These are phyloP conservation scores for Calocybe cyanea DNA, from an alignment of 768 basidiomycete genomes.

Conservation along the genomic window DNA sequence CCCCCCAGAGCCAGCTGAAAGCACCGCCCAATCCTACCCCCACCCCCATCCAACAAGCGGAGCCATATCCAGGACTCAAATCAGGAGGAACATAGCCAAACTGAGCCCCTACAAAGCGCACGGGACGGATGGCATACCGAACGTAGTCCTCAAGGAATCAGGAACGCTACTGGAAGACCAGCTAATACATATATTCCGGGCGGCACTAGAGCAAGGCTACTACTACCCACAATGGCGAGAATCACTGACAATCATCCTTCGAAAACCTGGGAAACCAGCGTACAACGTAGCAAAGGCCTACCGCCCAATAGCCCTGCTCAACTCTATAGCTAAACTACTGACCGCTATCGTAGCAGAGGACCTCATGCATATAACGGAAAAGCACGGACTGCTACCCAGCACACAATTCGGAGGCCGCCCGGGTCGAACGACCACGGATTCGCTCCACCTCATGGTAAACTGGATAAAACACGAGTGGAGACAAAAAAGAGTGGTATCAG, in stretches of 20 bases:
- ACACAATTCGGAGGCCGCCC: conserved; percentile 28
- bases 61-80: not conserved
- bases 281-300: conserved; percentile 30
- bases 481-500: conserved; percentile 17
- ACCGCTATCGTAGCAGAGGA: conserved; percentile 18
- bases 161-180: conserved; percentile 18
- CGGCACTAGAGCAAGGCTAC: conserved; percentile 23
- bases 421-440: conserved; percentile 25
- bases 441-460: conserved; percentile 25
- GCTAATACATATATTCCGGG: conserved; percentile 24
- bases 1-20: too few relatives aligned
- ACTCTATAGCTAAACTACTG: conserved; percentile 18
- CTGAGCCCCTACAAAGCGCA: conserved; percentile 33
- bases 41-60: not conserved
- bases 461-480: conserved; percentile 33
- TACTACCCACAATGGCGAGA: conserved; percentile 24
- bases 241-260: conserved; percentile 24
- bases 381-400: conserved; percentile 15
- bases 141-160: conserved; percentile 28
- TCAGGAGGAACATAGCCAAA: conserved; percentile 18
- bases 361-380: conserved; percentile 12
- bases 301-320: conserved; percentile 30
- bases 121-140: conserved; percentile 22
- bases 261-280: conserved; percentile 31
- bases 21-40: not conserved